Percentiles rank a stretch among this genome's conserved stretches.
These are phyloP conservation scores for Pharnaceum exiguum DNA, from an alignment of 148 eudicot species.

Conservation along the genomic window DNA sequence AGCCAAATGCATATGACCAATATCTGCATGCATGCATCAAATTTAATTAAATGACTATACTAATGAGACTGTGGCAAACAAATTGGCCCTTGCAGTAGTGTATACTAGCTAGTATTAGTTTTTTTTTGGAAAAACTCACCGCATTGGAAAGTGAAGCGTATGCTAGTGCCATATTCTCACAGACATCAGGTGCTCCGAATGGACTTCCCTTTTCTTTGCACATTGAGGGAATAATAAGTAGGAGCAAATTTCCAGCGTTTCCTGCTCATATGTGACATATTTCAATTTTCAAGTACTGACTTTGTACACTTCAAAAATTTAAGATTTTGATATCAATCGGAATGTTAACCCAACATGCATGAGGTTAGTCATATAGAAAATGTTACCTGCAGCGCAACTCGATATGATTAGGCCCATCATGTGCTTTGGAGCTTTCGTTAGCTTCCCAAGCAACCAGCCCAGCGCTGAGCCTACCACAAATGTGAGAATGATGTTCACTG, in stretches of 20 bases:
- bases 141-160: slow-evolving; percentile 95
- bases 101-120: background rate
- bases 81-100: background rate
- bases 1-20: slow-evolving; percentile 78
- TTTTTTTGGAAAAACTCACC: slow-evolving; percentile 29
- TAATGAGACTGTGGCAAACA: background rate
- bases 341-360: background rate
- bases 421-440: slow-evolving; percentile 37
- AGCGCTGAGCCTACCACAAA: slow-evolving; percentile 37
- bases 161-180: slow-evolving; percentile 51
- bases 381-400: slow-evolving; percentile 39
- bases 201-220: slow-evolving; percentile 85
- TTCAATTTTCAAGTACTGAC: background rate
- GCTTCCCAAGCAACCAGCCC: slow-evolving; percentile 36
- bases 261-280: slow-evolving; percentile 43
- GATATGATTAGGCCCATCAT: slow-evolving; percentile 38
- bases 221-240: slow-evolving; percentile 81
- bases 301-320: background rate
- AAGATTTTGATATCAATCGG: background rate
- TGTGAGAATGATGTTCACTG: slow-evolving; percentile 35
- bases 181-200: slow-evolving; percentile 64
- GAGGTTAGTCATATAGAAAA: background rate
- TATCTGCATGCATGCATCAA: slow-evolving; percentile 47
- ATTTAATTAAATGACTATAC: background rate
- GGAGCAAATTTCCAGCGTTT: slow-evolving; percentile 65